A percentile compares a stretch with the other conserved stretches of the same genome.
These are phyloP conservation scores for Cordyceps javanica DNA, from an alignment of 2,329 filamentous ascomycete species.

Conservation along the genomic window DNA sequence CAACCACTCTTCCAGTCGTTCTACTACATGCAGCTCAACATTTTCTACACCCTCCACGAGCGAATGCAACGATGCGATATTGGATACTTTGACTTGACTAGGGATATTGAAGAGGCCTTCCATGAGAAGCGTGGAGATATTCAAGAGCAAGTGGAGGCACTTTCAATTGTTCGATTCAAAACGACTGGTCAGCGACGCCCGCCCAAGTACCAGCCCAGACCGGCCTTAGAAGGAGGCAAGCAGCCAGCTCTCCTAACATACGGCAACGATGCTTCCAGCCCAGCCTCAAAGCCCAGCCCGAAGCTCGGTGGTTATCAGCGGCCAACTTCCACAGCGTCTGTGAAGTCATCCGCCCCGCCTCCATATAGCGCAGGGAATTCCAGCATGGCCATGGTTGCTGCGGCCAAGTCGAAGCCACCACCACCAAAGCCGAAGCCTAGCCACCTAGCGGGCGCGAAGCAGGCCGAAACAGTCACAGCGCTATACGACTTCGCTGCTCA, in stretches of 20 bases:
- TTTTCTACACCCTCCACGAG: constrained; percentile 97
- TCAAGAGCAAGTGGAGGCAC: constrained; percentile 73
- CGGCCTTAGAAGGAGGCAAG: constrained; percentile 42
- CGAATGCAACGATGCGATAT: constrained; percentile 97
- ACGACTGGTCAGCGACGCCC: constrained; percentile 66
- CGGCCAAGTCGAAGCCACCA: constrained; percentile 60
- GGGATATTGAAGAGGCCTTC: constrained; percentile 89
- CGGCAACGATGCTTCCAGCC: constrained; percentile 29
- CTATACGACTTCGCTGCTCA: constrained; percentile 96
- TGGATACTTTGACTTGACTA: constrained; percentile 89
- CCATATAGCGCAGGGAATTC: constrained; percentile 55
- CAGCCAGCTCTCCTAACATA: constrained; percentile 46
- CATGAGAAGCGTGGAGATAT: constrained; percentile 82
- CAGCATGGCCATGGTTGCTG: constrained; percentile 41
- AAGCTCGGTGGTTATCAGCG: constrained; percentile 30
- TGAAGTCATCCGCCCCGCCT: constrained; percentile 56
- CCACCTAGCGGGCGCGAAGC: constrained; percentile 58
- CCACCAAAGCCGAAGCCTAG: constrained; percentile 75
- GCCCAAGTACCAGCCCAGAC: constrained; percentile 50
- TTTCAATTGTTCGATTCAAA: constrained; percentile 87
- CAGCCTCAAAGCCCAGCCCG: constrained; percentile 12
- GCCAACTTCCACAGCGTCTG: constrained; percentile 33
- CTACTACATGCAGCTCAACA: constrained; percentile 99
- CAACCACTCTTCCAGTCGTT: constrained; percentile 96
- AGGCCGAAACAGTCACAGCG: constrained; percentile 75